Conservation (phyloP, 2,329 filamentous ascomycete genomes). For the Dothiorella sarmentorum region DNA sequence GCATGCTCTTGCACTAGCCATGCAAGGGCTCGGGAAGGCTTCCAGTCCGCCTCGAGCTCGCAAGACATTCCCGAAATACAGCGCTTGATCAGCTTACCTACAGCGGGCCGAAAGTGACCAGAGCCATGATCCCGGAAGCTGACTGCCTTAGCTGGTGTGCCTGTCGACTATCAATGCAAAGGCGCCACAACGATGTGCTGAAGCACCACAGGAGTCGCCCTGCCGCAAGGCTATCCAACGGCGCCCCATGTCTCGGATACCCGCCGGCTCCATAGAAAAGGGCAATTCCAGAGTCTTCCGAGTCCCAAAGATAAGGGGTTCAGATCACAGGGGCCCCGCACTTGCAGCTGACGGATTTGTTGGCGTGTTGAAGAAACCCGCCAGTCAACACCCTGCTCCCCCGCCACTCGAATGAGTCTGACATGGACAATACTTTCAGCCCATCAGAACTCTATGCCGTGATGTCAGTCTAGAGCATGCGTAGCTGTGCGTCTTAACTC, state of each 20-base stretch:
- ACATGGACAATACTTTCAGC: background rate
- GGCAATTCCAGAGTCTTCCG: background rate
- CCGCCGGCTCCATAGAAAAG: background rate
- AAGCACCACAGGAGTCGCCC: constrained; percentile 1
- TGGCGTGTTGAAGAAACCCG: background rate
- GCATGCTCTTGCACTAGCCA: background rate
- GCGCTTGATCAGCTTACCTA: constrained; percentile 10
- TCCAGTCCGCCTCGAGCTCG: background rate
- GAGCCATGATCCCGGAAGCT: constrained; percentile 7
- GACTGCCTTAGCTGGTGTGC: background rate
- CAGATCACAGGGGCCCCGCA: constrained; percentile 4
- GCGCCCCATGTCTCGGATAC: constrained; percentile 5
- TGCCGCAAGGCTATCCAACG: constrained; percentile 8
- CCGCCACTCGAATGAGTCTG: background rate
- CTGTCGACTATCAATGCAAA: background rate
- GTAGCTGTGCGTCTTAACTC: background rate
- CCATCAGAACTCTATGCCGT: constrained; percentile 3
- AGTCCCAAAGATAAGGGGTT: background rate
- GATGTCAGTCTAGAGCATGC: background rate
- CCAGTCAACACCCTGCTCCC: background rate
- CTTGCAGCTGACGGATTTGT: constrained; percentile 4
- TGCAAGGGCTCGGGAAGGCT: constrained; percentile 8
- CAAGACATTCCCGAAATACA: constrained; percentile 10
- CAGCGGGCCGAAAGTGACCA: constrained; percentile 9
- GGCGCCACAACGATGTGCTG: background rate